These are phyloP conservation scores for Malus hybrid DNA, from an alignment of 331 rosid species.

Conservation along the genomic window DNA sequence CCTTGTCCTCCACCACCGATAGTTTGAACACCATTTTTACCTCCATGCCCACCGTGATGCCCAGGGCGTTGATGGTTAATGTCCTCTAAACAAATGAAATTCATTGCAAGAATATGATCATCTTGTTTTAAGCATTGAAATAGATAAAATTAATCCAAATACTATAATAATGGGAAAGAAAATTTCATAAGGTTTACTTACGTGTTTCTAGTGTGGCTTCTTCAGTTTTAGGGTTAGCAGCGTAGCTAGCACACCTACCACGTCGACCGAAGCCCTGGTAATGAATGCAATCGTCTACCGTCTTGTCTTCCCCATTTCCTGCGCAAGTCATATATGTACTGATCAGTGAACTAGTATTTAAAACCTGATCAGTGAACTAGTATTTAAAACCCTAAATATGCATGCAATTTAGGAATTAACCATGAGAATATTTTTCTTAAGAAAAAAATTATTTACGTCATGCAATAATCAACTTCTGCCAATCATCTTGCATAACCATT, in stretches of 20 bases:
- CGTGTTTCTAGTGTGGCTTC: background rate
- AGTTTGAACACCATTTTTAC: no score
- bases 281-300: background rate
- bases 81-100: background rate
- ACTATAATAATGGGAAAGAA: background rate
- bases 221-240: background rate
- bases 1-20: no score
- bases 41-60: no score
- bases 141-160: background rate
- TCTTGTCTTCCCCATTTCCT: background rate
- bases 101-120: background rate
- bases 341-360: background rate
- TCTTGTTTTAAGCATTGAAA: background rate
- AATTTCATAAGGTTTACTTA: background rate
- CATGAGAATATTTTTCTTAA: background rate
- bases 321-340: background rate
- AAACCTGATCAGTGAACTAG: no score
- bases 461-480: background rate
- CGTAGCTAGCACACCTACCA: background rate
- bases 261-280: background rate
- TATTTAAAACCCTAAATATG: background rate
- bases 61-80: background rate
- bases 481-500: background rate
- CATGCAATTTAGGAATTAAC: background rate
- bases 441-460: background rate